Base-by-base conservation (phyloP, 129 eudicot genomes). In the Deinandra increscens region DNA sequence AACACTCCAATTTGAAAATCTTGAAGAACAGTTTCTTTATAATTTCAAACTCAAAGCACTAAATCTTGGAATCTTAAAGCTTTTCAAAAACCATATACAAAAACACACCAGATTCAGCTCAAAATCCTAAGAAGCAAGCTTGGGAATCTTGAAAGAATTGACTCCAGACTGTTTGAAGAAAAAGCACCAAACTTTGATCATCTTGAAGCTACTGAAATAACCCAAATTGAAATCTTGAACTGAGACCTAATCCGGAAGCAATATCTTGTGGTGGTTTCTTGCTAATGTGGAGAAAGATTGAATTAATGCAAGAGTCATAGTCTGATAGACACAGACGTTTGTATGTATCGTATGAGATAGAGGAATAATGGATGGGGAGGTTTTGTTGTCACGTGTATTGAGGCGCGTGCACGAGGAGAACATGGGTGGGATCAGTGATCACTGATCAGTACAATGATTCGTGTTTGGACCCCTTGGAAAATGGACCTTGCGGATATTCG, bases 401-500 rank as follows among this genome's bases (percentile, higher is more conserved):
- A 55, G 71, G 66, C 6, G 63, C 17, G 63, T 69, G 77, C 38
- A 37, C 19, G 29, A 65, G 66, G 79, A 65, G 65, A 74, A 64
- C 64, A 74, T 74, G 64, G 26, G 42, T 5, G 31, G 34, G 45
- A 38, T 23, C 3, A n/a, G n/a, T n/a, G n/a, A n/a, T n/a, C n/a
- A n/a, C n/a, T n/a, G 45, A 38, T 23, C 3, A 51, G 54, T 58
- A 74, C 72, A 65, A 74, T 17, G 66, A 74, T 74, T 74, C 66
- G 72, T 10, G 72, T 64, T 73, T 64, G 46, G 60, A 71, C 8
- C 58, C 60, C 34, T 31, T 34, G 64, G 29, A 50, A 9, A 51
- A 49, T 11, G 62, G 49, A 19, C 6, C 12, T 9, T 56, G 39
- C 38, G 7, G 11, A 10, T 51, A 8, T 39, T 42, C 34, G 18